Conservation (phyloP, 2,329 filamentous ascomycete genomes). For the Aspergillus hiratsukae region DNA sequence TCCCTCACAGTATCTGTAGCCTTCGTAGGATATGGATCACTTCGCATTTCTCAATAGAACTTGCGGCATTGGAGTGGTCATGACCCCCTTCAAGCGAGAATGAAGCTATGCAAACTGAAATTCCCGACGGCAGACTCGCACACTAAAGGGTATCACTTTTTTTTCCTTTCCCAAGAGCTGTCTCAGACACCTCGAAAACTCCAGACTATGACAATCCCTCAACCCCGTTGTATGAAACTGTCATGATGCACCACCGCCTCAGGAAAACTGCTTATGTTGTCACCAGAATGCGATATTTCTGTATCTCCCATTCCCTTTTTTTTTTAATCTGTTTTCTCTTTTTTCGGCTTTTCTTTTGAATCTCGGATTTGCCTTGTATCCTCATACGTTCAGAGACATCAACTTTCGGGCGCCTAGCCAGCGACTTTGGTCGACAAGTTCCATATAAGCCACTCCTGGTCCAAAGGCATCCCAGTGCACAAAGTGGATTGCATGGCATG, state of each 20-base stretch:
- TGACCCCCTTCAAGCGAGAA: slow-evolving; percentile 26
- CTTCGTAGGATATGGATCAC: slow-evolving; percentile 25
- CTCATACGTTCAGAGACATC: slow-evolving; percentile 17
- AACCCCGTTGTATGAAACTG: slow-evolving; percentile 23
- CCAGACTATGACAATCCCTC: slow-evolving; percentile 32
- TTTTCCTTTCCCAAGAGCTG: slow-evolving; percentile 37
- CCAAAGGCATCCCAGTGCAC: slow-evolving; percentile 30
- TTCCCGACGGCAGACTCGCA: slow-evolving; percentile 36
- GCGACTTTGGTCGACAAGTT: slow-evolving; percentile 25
- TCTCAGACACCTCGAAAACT: slow-evolving; percentile 38
- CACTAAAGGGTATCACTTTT: slow-evolving; percentile 43
- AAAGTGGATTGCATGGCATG: slow-evolving; percentile 26
- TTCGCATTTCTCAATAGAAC: slow-evolving; percentile 17
- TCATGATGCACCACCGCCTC: slow-evolving; percentile 25
- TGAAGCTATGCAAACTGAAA: slow-evolving; percentile 36
- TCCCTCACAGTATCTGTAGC: slow-evolving; percentile 28
- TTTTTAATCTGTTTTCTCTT: slow-evolving; percentile 9
- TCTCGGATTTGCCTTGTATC: slow-evolving; percentile 2
- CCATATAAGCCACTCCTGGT: slow-evolving; percentile 25
- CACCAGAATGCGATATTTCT: slow-evolving; percentile 18
- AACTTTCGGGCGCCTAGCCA: slow-evolving; percentile 21
- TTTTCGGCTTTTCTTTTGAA: slow-evolving; percentile 8
- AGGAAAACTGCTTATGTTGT: slow-evolving; percentile 23
- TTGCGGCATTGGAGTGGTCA: slow-evolving; percentile 25
- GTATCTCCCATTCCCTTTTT: slow-evolving; percentile 10